Conservation (phyloP, 371 early-diverging fungal species). For the Mortierella polycephala region DNA sequence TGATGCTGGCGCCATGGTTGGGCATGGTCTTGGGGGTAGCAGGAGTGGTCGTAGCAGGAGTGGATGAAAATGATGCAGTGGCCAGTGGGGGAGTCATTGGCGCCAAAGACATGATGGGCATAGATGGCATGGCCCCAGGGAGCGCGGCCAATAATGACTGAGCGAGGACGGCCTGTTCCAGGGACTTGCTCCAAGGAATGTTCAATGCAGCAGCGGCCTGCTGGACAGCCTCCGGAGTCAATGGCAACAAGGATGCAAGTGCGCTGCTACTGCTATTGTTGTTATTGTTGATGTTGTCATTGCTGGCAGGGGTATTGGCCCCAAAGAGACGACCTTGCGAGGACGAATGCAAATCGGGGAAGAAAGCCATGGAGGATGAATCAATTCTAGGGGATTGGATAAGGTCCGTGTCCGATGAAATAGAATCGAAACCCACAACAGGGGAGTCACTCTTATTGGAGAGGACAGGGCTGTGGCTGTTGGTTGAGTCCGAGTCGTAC, state of each 20-base stretch:
- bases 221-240: slow-evolving; percentile 53
- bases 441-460: slow-evolving; percentile 25
- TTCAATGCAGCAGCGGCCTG: slow-evolving; percentile 52
- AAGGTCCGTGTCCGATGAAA: slow-evolving; percentile 28
- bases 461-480: slow-evolving; percentile 25
- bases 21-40: slow-evolving; percentile 18
- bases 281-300: slow-evolving; percentile 5
- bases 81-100: slow-evolving; percentile 11
- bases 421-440: slow-evolving; percentile 27
- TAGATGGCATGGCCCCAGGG: slow-evolving; percentile 33
- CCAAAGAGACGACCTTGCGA: slow-evolving; percentile 7
- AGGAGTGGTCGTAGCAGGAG: neutral
- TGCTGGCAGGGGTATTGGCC: slow-evolving; percentile 1
- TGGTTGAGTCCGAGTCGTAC: slow-evolving; percentile 23
- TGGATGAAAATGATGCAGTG: neutral
- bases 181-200: slow-evolving; percentile 53
- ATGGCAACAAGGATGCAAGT: slow-evolving; percentile 1
- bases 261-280: neutral
- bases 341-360: slow-evolving; percentile 19
- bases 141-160: slow-evolving; percentile 45
- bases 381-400: slow-evolving; percentile 23
- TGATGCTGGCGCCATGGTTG: slow-evolving; percentile 47
- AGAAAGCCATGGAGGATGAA: slow-evolving; percentile 20
- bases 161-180: slow-evolving; percentile 45
- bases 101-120: neutral